These are phyloP conservation scores for Raffaelea deltoideospora DNA, from an alignment of 2,329 filamentous ascomycete genomes.

Conservation along the genomic window DNA sequence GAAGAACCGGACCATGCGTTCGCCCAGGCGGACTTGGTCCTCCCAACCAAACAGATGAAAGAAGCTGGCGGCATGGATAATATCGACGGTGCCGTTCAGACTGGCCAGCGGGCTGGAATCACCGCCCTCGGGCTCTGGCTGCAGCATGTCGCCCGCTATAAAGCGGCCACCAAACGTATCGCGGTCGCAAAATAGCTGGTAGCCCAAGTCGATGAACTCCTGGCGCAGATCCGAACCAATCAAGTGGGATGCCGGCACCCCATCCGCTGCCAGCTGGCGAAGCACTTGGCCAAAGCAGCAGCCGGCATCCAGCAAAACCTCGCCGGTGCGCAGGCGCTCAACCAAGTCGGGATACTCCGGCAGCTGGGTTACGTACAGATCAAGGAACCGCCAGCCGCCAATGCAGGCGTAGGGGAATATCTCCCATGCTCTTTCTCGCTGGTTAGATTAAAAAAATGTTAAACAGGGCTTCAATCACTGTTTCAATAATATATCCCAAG, in stretches of 20 bases:
- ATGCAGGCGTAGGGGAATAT: conserved; percentile 23
- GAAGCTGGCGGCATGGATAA: conserved; percentile 16
- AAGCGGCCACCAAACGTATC: conserved; percentile 9
- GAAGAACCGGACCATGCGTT: conserved; percentile 13
- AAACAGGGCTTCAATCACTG: too few relatives aligned
- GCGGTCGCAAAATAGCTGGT: conserved; percentile 18
- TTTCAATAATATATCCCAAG: too few relatives aligned
- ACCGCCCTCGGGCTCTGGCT: conserved; percentile 1
- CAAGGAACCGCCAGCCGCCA: conserved; percentile 23
- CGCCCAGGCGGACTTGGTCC: conserved; percentile 13
- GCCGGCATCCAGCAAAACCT: conserved; percentile 21
- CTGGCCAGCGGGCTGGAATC: conserved; percentile 6
- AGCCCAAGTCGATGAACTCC: conserved; percentile 18
- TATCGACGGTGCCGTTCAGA: conserved; percentile 13
- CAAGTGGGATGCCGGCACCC: conserved; percentile 21
- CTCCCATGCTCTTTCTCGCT: conserved; percentile 21
- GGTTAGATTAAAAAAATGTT: too few relatives aligned
- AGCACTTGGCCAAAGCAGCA: conserved; percentile 30
- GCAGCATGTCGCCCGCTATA: conserved; percentile 14
- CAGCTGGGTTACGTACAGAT: conserved; percentile 17
- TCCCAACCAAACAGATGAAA: conserved; percentile 17
- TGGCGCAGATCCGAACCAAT: conserved; percentile 21
- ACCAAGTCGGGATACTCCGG: conserved; percentile 17
- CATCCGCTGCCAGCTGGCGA: conserved; percentile 23
- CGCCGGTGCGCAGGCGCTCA: conserved; percentile 13